A percentile compares a stretch with the other conserved stretches of the same genome.
Evolutionary conservation across 179 eudicot species (phyloP).

Genomic region (Gypsophila paniculata): DNA sequence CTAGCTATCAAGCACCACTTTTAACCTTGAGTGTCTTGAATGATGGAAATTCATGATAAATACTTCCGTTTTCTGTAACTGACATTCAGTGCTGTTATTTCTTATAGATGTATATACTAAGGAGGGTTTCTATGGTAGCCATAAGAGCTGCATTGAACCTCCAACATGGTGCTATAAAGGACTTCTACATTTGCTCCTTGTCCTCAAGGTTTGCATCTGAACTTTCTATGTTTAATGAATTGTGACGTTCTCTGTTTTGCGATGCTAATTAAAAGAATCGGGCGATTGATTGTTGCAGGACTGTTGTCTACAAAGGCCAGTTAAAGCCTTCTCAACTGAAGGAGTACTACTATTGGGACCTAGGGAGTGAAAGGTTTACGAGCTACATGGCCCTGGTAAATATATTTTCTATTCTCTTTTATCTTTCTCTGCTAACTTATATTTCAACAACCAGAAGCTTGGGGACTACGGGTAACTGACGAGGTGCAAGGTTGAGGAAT

Average conservation of each 20-base stretch:
- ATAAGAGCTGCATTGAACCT: constrained; percentile 95
- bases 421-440: constrained; percentile 65
- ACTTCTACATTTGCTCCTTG: constrained; percentile 94
- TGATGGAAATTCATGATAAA: not conserved
- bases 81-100: constrained; percentile 1
- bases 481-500: constrained; percentile 99
- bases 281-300: constrained; percentile 49
- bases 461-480: constrained; percentile 74
- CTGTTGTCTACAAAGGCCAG: constrained; percentile 97
- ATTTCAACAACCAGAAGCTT: constrained; percentile 87
- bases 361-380: constrained; percentile 99
- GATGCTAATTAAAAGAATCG: not conserved
- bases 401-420: constrained; percentile 56
- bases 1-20: too few relatives aligned
- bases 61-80: not conserved
- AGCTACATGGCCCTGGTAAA: constrained; percentile 99
- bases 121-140: constrained; percentile 94
- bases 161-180: constrained; percentile 77
- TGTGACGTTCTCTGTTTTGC: not conserved
- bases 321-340: constrained; percentile 90
- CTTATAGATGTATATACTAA: constrained; percentile 78
- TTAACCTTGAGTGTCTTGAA: not conserved
- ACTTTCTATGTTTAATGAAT: not conserved
- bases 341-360: constrained; percentile 87
- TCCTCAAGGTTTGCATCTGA: constrained; percentile 68